These are phyloP conservation scores for Russula virescens DNA, from an alignment of 768 basidiomycete species.

Conservation along the genomic window DNA sequence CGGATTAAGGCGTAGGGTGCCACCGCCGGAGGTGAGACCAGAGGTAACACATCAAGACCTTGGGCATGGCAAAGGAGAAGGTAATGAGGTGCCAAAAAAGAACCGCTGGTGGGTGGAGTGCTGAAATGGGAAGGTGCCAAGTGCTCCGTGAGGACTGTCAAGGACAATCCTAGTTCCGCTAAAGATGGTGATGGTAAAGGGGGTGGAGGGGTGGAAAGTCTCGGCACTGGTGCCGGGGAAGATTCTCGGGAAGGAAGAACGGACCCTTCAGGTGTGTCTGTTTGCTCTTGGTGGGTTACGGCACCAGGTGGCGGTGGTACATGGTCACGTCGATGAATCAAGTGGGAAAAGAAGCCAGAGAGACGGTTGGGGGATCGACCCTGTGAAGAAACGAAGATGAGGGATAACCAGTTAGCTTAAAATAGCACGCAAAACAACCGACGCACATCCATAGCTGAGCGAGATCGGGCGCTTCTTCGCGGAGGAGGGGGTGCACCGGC, in stretches of 20 bases:
- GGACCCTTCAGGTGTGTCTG: conserved; percentile 27
- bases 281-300: conserved; percentile 22
- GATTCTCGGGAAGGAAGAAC: conserved; percentile 44
- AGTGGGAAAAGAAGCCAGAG: conserved; percentile 78
- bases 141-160: conserved; percentile 60
- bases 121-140: conserved; percentile 73
- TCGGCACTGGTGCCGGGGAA: conserved; percentile 45
- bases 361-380: conserved; percentile 63
- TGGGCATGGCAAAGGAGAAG: conserved; percentile 81
- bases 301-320: conserved; percentile 27
- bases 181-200: conserved; percentile 64
- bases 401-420: conserved; percentile 21
- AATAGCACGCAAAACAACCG: conserved; percentile 5
- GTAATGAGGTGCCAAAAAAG: conserved; percentile 77
- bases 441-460: conserved; percentile 46
- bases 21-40: conserved; percentile 63
- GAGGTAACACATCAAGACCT: conserved; percentile 79
- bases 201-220: conserved; percentile 69
- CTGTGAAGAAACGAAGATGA: conserved; percentile 29
- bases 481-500: conserved; percentile 2
- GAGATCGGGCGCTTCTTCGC: conserved; percentile 9
- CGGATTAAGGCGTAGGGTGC: conserved; percentile 81
- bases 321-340: conserved; percentile 68
- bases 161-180: conserved; percentile 65
- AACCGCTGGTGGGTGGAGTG: conserved; percentile 69